phyloP scores from a whole-genome alignment of 129 eudicot genomes.

The Daucus carota region DH1_v3.0 NC_030387.2:827501-828000 shows the following conservation, averaged over 20 bases:
- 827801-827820: slow-evolving; percentile 16
- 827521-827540: not conserved
- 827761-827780: slow-evolving; percentile 24
- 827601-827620: not conserved
- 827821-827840: slow-evolving; percentile 26
- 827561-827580: not conserved
- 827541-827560: not conserved
- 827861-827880: slow-evolving; percentile 16
- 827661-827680: not conserved
- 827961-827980: too few relatives aligned
- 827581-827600: not conserved
- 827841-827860: slow-evolving; percentile 38
- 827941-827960: too few relatives aligned
- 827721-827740: not conserved
- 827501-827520: not conserved
- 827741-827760: slow-evolving; percentile 26
- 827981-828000: too few relatives aligned
- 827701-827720: not conserved
- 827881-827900: slow-evolving; percentile 6
- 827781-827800: slow-evolving; percentile 13
- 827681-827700: not conserved
- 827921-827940: too few relatives aligned
- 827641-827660: not conserved
- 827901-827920: not conserved
- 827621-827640: not conserved